Evolutionary conservation across 1,284 basidiomycete genomes (phyloP), one percentile per base, ranked within the genome.

Genomic region (Coniferiporia sulphurascens): DNA sequence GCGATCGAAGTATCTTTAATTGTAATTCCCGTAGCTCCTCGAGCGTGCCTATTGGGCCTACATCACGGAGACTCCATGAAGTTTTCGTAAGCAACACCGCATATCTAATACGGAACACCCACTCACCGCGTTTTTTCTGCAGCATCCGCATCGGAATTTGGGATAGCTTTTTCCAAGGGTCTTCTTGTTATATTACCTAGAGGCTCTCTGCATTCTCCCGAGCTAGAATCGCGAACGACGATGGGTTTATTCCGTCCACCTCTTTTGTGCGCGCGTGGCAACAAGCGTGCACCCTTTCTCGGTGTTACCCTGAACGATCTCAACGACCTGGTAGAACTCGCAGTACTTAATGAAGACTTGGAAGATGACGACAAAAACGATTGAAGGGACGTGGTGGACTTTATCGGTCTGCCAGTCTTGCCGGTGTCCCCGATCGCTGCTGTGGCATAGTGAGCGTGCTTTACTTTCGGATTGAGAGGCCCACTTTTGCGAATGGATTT

Each of bases 181-280:
- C 48, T 46, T 9, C n/a, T 8, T 32, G n/a, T 5, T 13, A 36
- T 32, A 21, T 49, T n/a, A 32, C 27, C 15, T 22, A 2, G 9
- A 9, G 22, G 38, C 6, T 22, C 41, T 1, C 27, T 55, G 19
- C 44, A 46, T 22, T 55, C 58, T 2, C 19, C 34, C 3, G 58
- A 54, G 36, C 45, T 55, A 3, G 52, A 54, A 27, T 43, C 22
- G 17, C 15, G 52, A 8, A 54, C 27, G 32, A 59, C 45, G 27
- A 59, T 59, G 7, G 51, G 52, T 22, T 55, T 54, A 34, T 54
- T 49, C 35, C 36, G 45, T 10, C 52, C 52, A 9, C 58, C 58
- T 17, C 58, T 44, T 49, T 55, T 54, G 34, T 49, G 22, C 3
- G 52, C 15, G n/a, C 52, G 32, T 7, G 45, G 51, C n/a, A 54